Base-by-base conservation (phyloP, 768 basidiomycete genomes). In the Amanita fuliginea region DNA sequence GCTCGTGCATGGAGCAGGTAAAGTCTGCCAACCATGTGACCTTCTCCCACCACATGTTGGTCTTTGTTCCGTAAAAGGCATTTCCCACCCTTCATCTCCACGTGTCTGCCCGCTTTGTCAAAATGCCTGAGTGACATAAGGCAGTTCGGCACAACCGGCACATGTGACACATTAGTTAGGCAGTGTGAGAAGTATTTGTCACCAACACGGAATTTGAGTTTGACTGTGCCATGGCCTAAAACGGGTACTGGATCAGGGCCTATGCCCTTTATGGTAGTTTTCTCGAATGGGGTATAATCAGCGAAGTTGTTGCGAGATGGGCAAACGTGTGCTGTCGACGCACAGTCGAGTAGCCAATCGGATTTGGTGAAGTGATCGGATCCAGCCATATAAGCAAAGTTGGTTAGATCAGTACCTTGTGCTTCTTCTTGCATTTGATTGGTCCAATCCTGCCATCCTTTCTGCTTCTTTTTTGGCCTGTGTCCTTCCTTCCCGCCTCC, bases 271-370 rank as follows among this genome's bases (percentile, higher is more conserved):
- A 62, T 28, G 0, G 40, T 54, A 1, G 51, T 46, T 16, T 57
- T 46, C 0, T 36, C 45, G 22, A 59, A 49, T 2, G 55, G 46
- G 13, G 33, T 16, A 47, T 55, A 63, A 4, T 60, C 52, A 6
- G 40, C 52, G 21, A 62, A 62, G 19, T 54, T 49, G 2, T 61
- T 57, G 1, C 53, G 44, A 2, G 26, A 42, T 0, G 54, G 56
- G 42, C 58, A 62, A 5, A 63, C 58, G 35, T 64, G 61, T 22
- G 59, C 59, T 5, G 62, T 62, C 2, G 59, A 56, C 10, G 48
- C 61, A 1, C 57, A 60, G 40, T 64, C 58, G 10, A 58, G 46
- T 5, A 60, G 22, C 61, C 60, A 63, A 42, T 58, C 53, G 16
- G 51, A 54, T 39, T 53, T 53, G 1, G 51, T 54, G 40, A 57